Evolutionary conservation across 305 asterid species (phyloP).

Genomic region (Solanum aculeatissimum): DNA sequence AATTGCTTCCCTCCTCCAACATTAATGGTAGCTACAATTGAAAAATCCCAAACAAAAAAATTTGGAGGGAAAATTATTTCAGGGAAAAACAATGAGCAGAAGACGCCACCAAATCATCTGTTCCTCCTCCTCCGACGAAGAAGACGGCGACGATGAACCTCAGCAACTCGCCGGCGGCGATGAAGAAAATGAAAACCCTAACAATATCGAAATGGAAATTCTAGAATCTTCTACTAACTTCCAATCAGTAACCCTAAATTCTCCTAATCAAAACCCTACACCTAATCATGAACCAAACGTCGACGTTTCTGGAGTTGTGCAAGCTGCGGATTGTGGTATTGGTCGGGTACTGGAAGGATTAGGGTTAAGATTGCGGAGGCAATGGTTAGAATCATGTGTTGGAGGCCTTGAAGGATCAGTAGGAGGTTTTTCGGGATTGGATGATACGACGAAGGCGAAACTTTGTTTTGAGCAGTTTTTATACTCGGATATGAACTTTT

Average conservation of each 20-base stretch:
- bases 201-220: constrained; percentile 11
- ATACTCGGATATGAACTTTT: constrained; percentile 63
- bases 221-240: constrained; percentile 19
- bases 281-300: constrained; percentile 33
- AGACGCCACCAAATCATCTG: constrained; percentile 1
- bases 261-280: constrained; percentile 35
- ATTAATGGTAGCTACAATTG: not conserved
- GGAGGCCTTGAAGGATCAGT: constrained; percentile 30
- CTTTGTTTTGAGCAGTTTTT: constrained; percentile 71
- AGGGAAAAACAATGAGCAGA: not conserved
- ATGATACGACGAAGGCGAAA: constrained; percentile 49
- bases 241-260: constrained; percentile 55
- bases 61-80: not conserved
- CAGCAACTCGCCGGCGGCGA: constrained; percentile 13
- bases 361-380: constrained; percentile 49
- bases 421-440: constrained; percentile 35
- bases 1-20: not conserved
- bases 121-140: not conserved
- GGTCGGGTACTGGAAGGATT: constrained; percentile 31
- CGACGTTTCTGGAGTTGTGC: not conserved
- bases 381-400: constrained; percentile 69
- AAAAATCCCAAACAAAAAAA: not conserved
- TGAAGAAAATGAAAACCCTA: constrained; percentile 21
- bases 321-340: constrained; percentile 12
- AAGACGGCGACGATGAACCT: not conserved